phyloP scores from a whole-genome alignment of 2,329 filamentous ascomycete species.

The Colletotrichum gloeosporioides region DNA sequence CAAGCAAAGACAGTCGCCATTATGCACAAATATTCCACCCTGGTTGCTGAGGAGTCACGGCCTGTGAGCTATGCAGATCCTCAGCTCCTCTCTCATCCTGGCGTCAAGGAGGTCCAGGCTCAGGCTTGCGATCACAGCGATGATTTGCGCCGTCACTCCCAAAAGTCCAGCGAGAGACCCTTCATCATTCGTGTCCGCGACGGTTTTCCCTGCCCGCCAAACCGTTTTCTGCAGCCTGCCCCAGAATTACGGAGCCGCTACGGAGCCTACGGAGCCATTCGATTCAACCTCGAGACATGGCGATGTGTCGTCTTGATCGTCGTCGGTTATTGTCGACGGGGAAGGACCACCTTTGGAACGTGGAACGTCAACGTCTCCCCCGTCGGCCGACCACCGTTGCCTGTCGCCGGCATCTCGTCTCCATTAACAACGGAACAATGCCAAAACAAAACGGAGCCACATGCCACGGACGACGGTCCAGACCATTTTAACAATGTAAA shows the following conservation, averaged over 20 bases:
- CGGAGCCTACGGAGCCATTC: not conserved
- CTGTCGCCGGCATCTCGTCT: not conserved
- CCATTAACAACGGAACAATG: not conserved
- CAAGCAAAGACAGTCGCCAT: not conserved
- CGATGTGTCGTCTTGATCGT: slow-evolving; percentile 19
- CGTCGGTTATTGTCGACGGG: not conserved
- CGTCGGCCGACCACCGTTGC: not conserved
- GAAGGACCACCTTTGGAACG: not conserved
- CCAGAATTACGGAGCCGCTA: slow-evolving; percentile 7
- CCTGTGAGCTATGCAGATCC: not conserved
- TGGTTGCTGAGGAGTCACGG: not conserved
- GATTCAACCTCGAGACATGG: slow-evolving; percentile 2
- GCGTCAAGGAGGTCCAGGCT: not conserved
- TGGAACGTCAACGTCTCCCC: not conserved
- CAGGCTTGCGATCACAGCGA: not conserved
- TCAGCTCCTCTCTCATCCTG: not conserved
- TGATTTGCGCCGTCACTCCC: not conserved
- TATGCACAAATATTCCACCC: not conserved
- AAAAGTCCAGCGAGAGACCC: not conserved
- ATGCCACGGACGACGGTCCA: slow-evolving; percentile 1
- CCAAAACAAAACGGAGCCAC: slow-evolving; percentile 8
- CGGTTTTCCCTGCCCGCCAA: not conserved
- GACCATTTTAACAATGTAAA: slow-evolving; percentile 1
- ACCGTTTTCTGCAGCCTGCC: not conserved
- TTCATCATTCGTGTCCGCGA: not conserved